Evolutionary conservation across 768 basidiomycete genomes (phyloP), one percentile per base, ranked within the genome.

Genomic region (Omphalotus guepiniiformis): DNA sequence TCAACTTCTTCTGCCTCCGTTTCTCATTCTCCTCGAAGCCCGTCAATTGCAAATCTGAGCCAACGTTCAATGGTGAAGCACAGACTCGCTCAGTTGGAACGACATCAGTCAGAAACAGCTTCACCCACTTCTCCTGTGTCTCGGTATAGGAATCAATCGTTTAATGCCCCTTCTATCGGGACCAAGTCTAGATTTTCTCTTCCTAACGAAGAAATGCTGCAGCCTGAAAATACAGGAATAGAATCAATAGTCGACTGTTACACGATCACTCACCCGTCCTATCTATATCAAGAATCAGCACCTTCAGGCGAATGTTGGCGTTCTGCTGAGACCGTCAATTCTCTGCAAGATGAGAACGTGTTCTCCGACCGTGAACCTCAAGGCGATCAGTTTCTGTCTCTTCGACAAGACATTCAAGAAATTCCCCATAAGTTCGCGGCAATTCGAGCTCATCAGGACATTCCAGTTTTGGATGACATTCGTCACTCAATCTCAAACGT

Each of bases 21-120:
- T 2, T 6, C 34, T 15, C 49, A 43, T 13, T 38, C 36, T 22
- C 35, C 38, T 37, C 34, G 42, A 6, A 39, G 79, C 48, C 79
- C 83, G 4, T 86, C 84, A 6, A 77, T 87, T 36, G 65, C 74
- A 22, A 80, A 84, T 48, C 70, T 87, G 13, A 76, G 72, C 49
- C 72, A 73, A 46, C 62, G 78, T 30, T 85, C 83, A 6, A 75
- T 86, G 19, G 85, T 88, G 38, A 78, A 75, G 50, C 77, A 82
- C 52, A 79, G 85, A 28, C 71, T 85, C 12, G 79, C 80, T 8
- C 75, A 85, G 54, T 76, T 86, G 9, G 74, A 83, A 55, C 56
- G 60, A 68, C 38, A 39, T 6, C 11, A 39, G 18, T 39, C 46
- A 29, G 37, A 39, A 3, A 21, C 21, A 6, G 37, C 26, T 3